phyloP scores from a whole-genome alignment of 495 filamentous ascomycete genomes.

The Beverwykella pulmonaria region DNA sequence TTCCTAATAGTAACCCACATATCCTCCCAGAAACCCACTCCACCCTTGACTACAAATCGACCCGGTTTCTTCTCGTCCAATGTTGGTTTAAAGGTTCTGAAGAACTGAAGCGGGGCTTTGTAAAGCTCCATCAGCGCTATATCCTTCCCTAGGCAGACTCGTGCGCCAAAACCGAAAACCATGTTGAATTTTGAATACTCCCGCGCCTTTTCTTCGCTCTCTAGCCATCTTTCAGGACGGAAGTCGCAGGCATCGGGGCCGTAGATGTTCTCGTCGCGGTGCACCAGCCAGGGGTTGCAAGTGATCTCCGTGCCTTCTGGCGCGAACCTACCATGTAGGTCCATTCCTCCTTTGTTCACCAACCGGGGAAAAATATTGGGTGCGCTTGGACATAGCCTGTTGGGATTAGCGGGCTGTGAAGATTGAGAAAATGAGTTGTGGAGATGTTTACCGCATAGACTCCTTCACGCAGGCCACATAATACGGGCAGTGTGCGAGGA shows the following conservation, averaged over 20 bases:
- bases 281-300: conserved; percentile 57
- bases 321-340: conserved; percentile 55
- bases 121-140: conserved; percentile 63
- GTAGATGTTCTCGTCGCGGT: conserved; percentile 56
- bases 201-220: conserved; percentile 48
- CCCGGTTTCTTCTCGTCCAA: conserved; percentile 44
- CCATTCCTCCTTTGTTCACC: conserved; percentile 54
- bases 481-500: conserved; percentile 52
- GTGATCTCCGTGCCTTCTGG: conserved; percentile 63
- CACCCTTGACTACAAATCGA: conserved; percentile 52
- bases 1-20: conserved; percentile 15
- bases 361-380: conserved; percentile 53
- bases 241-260: conserved; percentile 53
- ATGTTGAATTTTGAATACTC: conserved; percentile 57
- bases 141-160: conserved; percentile 58
- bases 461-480: conserved; percentile 57
- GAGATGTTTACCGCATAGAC: conserved; percentile 45
- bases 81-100: conserved; percentile 42
- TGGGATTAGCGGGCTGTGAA: not conserved
- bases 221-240: conserved; percentile 50
- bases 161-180: conserved; percentile 58
- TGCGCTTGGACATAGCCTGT: conserved; percentile 48
- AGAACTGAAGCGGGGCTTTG: conserved; percentile 46
- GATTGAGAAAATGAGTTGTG: not conserved
- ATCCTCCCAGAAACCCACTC: conserved; percentile 52